These are phyloP conservation scores for Microbotryum intermedium DNA, from an alignment of 1,284 basidiomycete species.

Conservation along the genomic window DNA sequence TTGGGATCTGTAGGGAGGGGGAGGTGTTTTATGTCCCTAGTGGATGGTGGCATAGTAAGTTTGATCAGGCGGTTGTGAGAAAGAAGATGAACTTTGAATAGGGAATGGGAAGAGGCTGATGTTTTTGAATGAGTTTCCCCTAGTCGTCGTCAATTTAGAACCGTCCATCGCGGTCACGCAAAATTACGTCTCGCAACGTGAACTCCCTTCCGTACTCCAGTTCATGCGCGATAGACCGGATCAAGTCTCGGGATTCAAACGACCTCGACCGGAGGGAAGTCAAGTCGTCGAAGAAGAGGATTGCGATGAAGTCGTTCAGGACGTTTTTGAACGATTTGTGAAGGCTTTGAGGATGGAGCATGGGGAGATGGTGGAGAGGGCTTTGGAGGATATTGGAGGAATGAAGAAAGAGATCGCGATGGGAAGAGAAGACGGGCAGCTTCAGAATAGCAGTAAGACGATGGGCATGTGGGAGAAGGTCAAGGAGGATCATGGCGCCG, in stretches of 20 bases:
- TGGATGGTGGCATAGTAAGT: constrained; percentile 36
- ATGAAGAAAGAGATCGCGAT: not conserved
- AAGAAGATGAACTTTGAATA: not conserved
- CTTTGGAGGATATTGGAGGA: not conserved
- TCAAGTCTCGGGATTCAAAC: constrained; percentile 43
- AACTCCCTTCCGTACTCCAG: constrained; percentile 39
- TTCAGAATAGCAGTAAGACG: not conserved
- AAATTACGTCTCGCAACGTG: constrained; percentile 43
- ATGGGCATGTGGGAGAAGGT: constrained; percentile 3
- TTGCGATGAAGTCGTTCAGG: constrained; percentile 4
- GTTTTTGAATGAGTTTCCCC: constrained; percentile 9
- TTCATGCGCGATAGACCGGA: constrained; percentile 42
- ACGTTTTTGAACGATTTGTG: constrained; percentile 10
- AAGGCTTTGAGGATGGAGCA: not conserved
- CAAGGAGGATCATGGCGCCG: not conserved
- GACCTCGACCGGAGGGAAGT: not conserved
- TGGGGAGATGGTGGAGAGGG: not conserved
- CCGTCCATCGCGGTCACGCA: constrained; percentile 43
- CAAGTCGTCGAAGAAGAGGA: constrained; percentile 15
- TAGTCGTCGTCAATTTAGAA: constrained; percentile 37
- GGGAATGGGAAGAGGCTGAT: constrained; percentile 23
- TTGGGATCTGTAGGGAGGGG: constrained; percentile 41
- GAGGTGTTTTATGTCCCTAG: constrained; percentile 32
- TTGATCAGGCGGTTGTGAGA: not conserved
- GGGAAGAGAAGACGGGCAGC: not conserved